Base-by-base conservation (phyloP, 768 basidiomycete genomes). In the Xanthoconium purpureum region DNA sequence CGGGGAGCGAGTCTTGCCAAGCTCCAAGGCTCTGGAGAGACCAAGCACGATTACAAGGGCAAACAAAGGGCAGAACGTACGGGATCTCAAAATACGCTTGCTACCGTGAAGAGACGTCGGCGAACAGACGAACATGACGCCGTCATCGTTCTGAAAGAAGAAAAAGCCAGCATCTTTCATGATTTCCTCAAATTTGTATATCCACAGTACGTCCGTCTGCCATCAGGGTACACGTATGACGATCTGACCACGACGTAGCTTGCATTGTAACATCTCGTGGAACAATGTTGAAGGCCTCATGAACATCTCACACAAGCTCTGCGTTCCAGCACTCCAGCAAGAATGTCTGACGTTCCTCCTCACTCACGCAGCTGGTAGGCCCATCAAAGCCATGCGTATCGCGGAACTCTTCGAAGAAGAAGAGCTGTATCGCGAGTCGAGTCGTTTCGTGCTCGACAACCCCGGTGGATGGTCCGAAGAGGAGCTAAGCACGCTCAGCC, bases 191-290 rank as follows among this genome's bases (percentile, higher is more conserved):
- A 90, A 75, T 95, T 87, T 69, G 84, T 94, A 50, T 96, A 97
- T 71, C 94, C 94, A 18, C 90, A 95, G 93, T 94, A 72, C 65
- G 88, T 73, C 15, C 39, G 10, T 52, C 14, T 29, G 17, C 52
- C 36, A 3, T 39, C 15, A 10, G 28, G 10, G 6, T 45, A 51
- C 2, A 13, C 55, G 51, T 14, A 39, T 42, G 37, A 47, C 49
- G 36, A 47, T 37, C 47, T 57, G 10, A 62, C 33, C 49, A 35
- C 48, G 38, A 39, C 24, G 43, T 63, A 91, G 89, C 60, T 78
- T 95, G 52, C 89, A 94, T 60, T 96, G 94, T 73, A 91, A 91
- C 10, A 94, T 96, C 52, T 89, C 91, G 0, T 98, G 94, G 92
- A 90, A 91, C 63, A 97, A 97, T 69, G 95, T 93, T 29, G 93